Conservation (phyloP, 352 stramenopile genomes). For the Globisporangium viniferum region DNA sequence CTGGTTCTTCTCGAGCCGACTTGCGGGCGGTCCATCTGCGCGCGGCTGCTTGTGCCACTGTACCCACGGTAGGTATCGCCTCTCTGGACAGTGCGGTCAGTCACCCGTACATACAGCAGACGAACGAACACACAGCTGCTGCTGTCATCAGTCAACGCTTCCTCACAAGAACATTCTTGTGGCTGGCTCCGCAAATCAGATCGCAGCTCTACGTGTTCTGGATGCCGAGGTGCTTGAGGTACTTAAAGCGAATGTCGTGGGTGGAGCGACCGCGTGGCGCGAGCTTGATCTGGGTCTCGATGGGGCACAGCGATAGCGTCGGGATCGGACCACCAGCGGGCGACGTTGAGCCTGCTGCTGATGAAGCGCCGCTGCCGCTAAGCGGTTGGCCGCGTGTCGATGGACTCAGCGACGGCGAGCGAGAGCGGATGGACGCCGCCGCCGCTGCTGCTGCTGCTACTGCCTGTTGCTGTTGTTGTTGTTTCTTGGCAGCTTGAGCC, state of each 20-base stretch:
- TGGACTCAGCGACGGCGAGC: conserved; percentile 35
- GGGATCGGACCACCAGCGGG: conserved; percentile 29
- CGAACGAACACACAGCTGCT: neutral
- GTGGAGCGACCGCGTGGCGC: conserved; percentile 65
- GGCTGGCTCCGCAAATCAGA: neutral
- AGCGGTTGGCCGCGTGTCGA: conserved; percentile 25
- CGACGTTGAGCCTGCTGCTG: neutral
- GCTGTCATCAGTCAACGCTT: neutral
- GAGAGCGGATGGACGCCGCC: conserved; percentile 19
- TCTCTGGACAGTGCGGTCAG: neutral
- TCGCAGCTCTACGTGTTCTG: conserved; percentile 29
- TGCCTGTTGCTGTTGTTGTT: conserved; percentile 7
- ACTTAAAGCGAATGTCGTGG: conserved; percentile 84
- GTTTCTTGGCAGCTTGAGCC: neutral
- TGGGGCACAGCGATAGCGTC: conserved; percentile 41
- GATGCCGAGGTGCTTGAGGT: conserved; percentile 85
- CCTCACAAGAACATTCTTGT: conserved; percentile 9
- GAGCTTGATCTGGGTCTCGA: conserved; percentile 70
- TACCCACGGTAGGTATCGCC: neutral
- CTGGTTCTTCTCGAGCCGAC: neutral
- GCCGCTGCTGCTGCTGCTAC: neutral
- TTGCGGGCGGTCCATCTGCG: neutral
- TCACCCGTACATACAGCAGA: neutral
- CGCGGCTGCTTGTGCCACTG: neutral
- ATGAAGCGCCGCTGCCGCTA: conserved; percentile 9